Conservation (phyloP, 225 moss, liverwort and hornwort species). For the Sphagnum contortum region DNA sequence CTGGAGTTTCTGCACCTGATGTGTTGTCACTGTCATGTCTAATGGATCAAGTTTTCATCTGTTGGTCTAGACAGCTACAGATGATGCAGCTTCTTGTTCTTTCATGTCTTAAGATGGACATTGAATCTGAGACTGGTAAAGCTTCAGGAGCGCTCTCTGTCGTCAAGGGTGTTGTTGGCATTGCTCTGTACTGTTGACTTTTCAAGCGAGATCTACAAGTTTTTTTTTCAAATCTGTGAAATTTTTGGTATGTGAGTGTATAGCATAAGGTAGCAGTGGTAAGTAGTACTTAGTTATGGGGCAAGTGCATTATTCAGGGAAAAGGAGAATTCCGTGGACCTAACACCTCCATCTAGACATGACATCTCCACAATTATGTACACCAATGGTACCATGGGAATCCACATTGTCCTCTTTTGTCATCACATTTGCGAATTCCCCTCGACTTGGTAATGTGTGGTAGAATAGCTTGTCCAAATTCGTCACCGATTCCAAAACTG, state of each 20-base stretch:
- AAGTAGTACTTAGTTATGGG: not conserved
- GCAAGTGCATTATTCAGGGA: constrained; percentile 34
- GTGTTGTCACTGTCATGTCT: not conserved
- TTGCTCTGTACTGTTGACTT: too few relatives aligned
- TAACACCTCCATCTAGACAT: constrained; percentile 39
- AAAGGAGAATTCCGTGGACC: constrained; percentile 15
- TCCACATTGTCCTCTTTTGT: constrained; percentile 83
- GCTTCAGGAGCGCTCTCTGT: too few relatives aligned
- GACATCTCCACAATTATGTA: constrained; percentile 94
- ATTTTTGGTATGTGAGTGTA: not conserved
- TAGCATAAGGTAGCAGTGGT: not conserved
- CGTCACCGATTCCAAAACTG: constrained; percentile 76
- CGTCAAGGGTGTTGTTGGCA: too few relatives aligned
- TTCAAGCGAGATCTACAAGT: too few relatives aligned
- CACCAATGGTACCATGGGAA: constrained; percentile 87
- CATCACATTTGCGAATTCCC: constrained; percentile 89
- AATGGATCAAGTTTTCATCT: too few relatives aligned
- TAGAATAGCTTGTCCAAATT: constrained; percentile 65
- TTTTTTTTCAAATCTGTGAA: not conserved
- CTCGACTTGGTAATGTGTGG: constrained; percentile 52
- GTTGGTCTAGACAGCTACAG: too few relatives aligned
- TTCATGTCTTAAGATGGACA: too few relatives aligned
- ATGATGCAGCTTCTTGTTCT: too few relatives aligned
- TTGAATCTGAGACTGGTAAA: too few relatives aligned
- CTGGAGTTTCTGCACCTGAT: constrained; percentile 55